Evolutionary conservation across 2,329 filamentous ascomycete species (phyloP), one percentile per base, ranked within the genome.

Genomic region (Fusarium camptoceras): DNA sequence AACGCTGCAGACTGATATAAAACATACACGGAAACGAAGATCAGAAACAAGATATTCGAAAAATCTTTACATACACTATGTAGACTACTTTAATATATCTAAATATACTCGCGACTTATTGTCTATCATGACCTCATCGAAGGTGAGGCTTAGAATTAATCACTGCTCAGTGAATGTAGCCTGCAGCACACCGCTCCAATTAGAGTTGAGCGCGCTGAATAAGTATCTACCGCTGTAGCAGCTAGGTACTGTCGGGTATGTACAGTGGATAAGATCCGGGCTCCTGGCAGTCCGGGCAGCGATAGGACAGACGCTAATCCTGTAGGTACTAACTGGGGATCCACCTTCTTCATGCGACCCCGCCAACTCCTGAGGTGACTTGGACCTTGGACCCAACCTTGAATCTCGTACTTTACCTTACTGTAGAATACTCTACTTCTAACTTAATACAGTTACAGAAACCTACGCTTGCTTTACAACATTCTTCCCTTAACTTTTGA

Each of bases 91-190:
- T 12, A 20, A 47, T 16, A 59, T 39, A 69, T 73, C 24, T 11
- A 60, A 73, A 68, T 71, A 72, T 59, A 44, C 56, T 65, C 16
- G 16, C 15, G 18, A 43, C 30, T 30, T 27, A 55, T 31, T 47
- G 53, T 62, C 59, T 30, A 34, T 51, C 31, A 75, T 75, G 73
- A 71, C 73, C 73, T 75, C 73, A 74, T 74, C 56, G 34, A 65
- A 46, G 43, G 49, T 66, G 61, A 48, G 46, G 47, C 55, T 64
- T 42, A 66, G 64, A 61, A 25, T 50, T 68, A 55, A 25, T 50
- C 30, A n/a, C 22, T 18, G 20, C 24, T 49, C 30, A 24, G 20
- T 49, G 48, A 53, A 24, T 42, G 41, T 20, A 43, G 14, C 22
- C 34, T 42, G 41, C 15, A 43, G 20, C 22, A 53, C 64, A 68